Evolutionary conservation across 83 land plant species (phyloP).

Genomic region (Larix sibirica): DNA sequence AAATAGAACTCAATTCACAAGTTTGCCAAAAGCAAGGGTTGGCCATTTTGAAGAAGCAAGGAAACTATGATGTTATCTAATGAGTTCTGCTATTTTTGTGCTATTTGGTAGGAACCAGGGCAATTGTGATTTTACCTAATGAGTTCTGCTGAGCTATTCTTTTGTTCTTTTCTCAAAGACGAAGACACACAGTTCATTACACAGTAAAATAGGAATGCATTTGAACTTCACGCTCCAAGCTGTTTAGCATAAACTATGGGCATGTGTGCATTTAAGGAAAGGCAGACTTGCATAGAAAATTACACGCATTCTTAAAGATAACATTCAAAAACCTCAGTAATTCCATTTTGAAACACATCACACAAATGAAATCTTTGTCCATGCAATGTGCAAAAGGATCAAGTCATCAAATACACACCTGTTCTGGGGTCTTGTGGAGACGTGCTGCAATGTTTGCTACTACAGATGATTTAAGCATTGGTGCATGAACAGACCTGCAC

Average conservation of each 20-base stretch:
- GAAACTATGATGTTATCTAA: background rate
- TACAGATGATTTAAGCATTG: slow-evolving; percentile 62
- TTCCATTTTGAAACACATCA: background rate
- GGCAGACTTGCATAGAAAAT: background rate
- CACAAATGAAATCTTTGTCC: background rate
- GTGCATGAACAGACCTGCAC: slow-evolving; percentile 78
- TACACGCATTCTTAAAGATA: background rate
- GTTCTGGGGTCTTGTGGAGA: slow-evolving; percentile 70
- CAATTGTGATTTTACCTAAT: too few species aligned
- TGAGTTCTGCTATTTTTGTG: background rate
- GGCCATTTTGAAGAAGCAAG: background rate
- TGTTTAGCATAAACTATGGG: background rate
- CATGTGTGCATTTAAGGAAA: background rate
- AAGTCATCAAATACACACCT: slow-evolving; percentile 34
- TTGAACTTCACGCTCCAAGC: background rate
- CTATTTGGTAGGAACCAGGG: too few species aligned
- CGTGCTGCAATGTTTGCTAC: slow-evolving; percentile 65
- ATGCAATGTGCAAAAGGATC: background rate
- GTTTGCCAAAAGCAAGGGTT: background rate
- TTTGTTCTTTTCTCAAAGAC: background rate
- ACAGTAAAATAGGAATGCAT: background rate
- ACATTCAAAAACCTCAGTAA: background rate
- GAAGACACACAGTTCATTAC: background rate
- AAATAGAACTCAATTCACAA: background rate
- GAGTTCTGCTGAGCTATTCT: too few species aligned